Evolutionary conservation across 495 filamentous ascomycete genomes (phyloP).

Genomic region (Aspergillus bertholletiae): DNA sequence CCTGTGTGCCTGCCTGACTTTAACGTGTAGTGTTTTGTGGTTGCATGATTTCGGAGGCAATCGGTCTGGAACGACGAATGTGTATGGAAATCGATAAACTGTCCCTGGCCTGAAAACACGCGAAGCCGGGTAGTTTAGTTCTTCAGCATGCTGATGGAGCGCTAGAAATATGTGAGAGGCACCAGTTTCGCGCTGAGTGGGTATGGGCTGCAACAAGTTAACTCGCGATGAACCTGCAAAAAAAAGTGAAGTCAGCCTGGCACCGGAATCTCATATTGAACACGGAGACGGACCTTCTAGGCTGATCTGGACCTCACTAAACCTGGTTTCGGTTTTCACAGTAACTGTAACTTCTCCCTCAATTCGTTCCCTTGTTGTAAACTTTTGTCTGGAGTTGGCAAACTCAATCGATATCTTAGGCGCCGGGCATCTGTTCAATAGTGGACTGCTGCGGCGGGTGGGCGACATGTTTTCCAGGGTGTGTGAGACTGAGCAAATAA

Average conservation of each 20-base stretch:
- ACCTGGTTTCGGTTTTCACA: slow-evolving; percentile 53
- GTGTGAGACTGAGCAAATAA: too few species aligned
- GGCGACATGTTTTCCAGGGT: too few species aligned
- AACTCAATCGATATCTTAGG: too few species aligned
- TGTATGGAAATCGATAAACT: not conserved
- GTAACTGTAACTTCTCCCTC: slow-evolving; percentile 50
- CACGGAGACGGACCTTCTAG: slow-evolving; percentile 57
- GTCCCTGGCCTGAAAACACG: not conserved
- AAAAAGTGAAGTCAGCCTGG: too few species aligned
- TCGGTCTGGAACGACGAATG: not conserved
- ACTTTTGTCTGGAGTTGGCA: slow-evolving; percentile 9
- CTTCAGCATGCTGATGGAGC: not conserved
- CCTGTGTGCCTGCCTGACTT: not conserved
- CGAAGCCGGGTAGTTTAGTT: not conserved
- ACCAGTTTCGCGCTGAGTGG: not conserved
- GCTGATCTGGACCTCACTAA: slow-evolving; percentile 67
- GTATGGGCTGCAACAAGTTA: not conserved
- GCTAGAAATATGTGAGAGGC: not conserved
- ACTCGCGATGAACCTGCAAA: not conserved
- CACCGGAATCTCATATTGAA: too few species aligned
- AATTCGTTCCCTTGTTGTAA: slow-evolving; percentile 47
- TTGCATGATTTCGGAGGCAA: too few species aligned
- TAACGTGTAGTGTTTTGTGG: too few species aligned
- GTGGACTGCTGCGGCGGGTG: too few species aligned
- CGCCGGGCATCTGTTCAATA: too few species aligned